A percentile compares a stretch with the other conserved stretches of the same genome.
Conservation (phyloP, 768 basidiomycete species). For the Hygrophorus russula region DNA sequence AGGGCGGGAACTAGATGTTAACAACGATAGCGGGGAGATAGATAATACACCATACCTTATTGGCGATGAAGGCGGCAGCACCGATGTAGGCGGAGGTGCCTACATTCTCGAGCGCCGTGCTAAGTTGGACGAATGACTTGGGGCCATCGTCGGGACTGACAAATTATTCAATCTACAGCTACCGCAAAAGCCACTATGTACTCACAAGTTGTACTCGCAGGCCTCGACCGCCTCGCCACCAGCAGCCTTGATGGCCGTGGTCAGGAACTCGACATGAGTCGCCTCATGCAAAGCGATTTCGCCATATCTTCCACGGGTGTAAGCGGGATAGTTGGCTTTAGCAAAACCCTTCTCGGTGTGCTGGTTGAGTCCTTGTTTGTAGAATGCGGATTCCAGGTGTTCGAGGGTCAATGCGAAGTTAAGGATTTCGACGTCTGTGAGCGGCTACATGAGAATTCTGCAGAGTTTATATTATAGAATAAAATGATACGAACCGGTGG, state of each 20-base stretch:
- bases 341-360: conserved; percentile 35
- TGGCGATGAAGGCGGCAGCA: conserved; percentile 34
- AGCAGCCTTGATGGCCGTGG: conserved; percentile 18
- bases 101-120: conserved; percentile 37
- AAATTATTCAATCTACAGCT: not conserved
- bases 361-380: conserved; percentile 28
- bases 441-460: not conserved
- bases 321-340: conserved; percentile 33
- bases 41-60: conserved; percentile 19
- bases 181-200: not conserved
- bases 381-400: conserved; percentile 36
- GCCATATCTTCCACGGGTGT: conserved; percentile 36
- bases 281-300: conserved; percentile 46
- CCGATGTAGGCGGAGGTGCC: conserved; percentile 43
- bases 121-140: conserved; percentile 35
- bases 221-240: conserved; percentile 28
- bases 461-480: conserved; percentile 2
- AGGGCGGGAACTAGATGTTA: not conserved
- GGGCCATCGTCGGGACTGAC: conserved; percentile 34
- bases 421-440: conserved; percentile 22
- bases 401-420: conserved; percentile 40
- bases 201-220: conserved; percentile 55
- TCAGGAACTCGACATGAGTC: conserved; percentile 42
- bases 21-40: conserved; percentile 5
- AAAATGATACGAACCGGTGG: not conserved